Evolutionary conservation across 305 asterid species (phyloP), one percentile per base, ranked within the genome.

Genomic region (Fraxinus floribunda): DNA sequence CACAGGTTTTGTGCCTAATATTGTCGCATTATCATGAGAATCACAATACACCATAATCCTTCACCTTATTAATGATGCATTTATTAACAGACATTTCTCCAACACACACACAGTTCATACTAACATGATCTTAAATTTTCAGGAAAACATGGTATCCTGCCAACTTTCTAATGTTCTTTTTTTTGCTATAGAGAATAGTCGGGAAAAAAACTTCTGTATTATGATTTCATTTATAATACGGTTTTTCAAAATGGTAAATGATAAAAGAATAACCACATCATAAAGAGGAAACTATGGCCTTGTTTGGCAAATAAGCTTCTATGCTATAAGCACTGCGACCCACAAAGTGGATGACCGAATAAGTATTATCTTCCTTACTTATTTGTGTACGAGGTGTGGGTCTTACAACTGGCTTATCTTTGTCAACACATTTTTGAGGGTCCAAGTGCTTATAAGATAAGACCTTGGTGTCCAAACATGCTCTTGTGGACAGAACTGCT

Each of bases 1-100:
- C 36, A 94, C 97, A 7, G 83, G 75, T 85, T 92, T 92, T 72
- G 90, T 78, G 74, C 98, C 98, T 97, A 87, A 36, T 34, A 71
- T 36, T 49, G 32, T 39, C 62, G 64, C 70, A 79, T 64, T 72
- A 41, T 75, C 78, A 52, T 70, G 32, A 71, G 22, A 71, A 71
- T 71, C 76, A 71, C 76, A 29, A 5, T 16, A 13, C 20, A 60
- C 29, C 24, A 20, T 60, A 60, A 60, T 60, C 70, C 70, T 60
- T 60, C 70, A 20, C 30, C 70, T 7, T 20, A 60, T 60, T 20
- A 57, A 7, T 57, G 68, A 57, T 57, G 26, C 22, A 57, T 57
- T 29, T 13, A 70, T 2, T 30, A 70, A 32, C 22, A 70, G 20
- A 70, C 16, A 70, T 15, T 32, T 71, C 76, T 71, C 41, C 76